Base-by-base conservation (phyloP, 345 rosid genomes). In the Erysimum cheiranthoides region DNA sequence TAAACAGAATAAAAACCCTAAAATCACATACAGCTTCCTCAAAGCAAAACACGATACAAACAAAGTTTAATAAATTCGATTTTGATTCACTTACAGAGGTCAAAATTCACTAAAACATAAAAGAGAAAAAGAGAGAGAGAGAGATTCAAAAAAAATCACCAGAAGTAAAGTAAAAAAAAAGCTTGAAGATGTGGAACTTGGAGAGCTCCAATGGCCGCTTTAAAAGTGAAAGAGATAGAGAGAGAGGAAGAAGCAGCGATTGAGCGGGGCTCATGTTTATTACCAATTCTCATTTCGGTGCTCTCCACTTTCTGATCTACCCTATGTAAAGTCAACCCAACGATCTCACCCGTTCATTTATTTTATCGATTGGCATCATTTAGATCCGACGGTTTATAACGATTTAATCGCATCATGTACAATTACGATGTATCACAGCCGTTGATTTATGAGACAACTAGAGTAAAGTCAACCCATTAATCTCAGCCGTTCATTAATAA, bases 141-240 rank as follows among this genome's bases (percentile, higher is more conserved):
- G 28, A 49, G 53, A 18, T 9, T 12, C 3, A 13, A 45, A 38
- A 6, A 13, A 45, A 38, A 4, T 66, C 16, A 78, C 77, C 68
- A 50, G 10, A 66, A 56, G 5, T 14, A 46, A 0, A 59, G 6
- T 21, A 32, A 32, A 32, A 40, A 32, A 40, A 13, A 54, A 30
- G 74, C 46, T 56, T 38, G 0, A 57, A 30, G 25, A 21, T 21
- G 21, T 49, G 62, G 73, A 66, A 58, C 62, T 50, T 65, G 7
- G 40, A 58, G 42, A 71, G 2, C 57, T 58, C 68, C 73, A 71
- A 66, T 78, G 77, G 69, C 69, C 80, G 80, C 61, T 71, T 70
- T 10, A 77, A 47, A 28, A 28, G 68, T 32, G 40, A 53, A n/a
- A 49, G 31, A 50, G 56, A 35, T 47, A 70, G 65, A 32, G n/a